Conservation (phyloP, 2,329 filamentous ascomycete genomes). For the Septoria petroselini region DNA sequence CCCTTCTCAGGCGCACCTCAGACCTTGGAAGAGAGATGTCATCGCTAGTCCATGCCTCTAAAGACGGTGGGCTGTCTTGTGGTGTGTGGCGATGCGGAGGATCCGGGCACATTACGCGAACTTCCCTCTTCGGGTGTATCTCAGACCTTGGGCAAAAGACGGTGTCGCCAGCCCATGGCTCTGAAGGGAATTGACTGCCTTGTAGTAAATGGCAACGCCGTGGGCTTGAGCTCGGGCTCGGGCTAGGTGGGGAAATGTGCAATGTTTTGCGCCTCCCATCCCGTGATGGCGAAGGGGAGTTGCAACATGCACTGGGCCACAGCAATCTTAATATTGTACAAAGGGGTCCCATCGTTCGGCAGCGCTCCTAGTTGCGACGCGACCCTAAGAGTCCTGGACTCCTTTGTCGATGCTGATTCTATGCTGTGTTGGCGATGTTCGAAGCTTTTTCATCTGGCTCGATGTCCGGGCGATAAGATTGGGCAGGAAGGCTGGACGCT, state of each 20-base stretch:
- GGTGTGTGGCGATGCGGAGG: no score
- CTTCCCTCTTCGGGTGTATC: background rate
- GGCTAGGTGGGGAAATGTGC: constrained; percentile 2
- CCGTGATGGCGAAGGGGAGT: constrained; percentile 1
- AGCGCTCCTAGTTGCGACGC: background rate
- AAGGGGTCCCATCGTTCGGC: no score
- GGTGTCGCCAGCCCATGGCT: constrained; percentile 29
- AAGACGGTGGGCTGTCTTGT: no score
- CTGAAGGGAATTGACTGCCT: constrained; percentile 19
- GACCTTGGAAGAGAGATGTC: no score
- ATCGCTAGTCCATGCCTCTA: no score
- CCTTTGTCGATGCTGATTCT: no score
- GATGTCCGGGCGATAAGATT: no score
- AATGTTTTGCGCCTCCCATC: constrained; percentile 13
- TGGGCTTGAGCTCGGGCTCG: background rate
- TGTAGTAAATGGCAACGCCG: background rate
- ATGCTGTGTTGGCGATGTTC: background rate
- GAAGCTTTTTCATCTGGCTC: constrained; percentile 12
- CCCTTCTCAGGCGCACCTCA: no score
- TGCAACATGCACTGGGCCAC: constrained; percentile 3
- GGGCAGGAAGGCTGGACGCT: no score
- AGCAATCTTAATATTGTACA: no score
- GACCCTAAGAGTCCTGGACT: no score
- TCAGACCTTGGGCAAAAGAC: constrained; percentile 14
- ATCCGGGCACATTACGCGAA: no score